phyloP scores from a whole-genome alignment of 2,329 filamentous ascomycete genomes.

The Penicillium sp. region DNA sequence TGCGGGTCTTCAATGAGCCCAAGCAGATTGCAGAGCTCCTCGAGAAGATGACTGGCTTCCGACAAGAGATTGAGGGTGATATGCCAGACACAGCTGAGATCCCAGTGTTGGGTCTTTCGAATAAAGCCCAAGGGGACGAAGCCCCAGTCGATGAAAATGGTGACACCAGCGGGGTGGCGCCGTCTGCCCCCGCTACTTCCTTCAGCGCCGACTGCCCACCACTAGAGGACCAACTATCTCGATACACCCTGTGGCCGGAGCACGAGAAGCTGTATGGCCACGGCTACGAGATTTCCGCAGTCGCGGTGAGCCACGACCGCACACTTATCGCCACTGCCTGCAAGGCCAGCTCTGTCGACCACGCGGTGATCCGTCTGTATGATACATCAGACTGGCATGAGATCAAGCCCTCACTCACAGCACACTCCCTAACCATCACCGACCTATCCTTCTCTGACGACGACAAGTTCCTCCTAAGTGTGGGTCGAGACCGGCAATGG shows the following conservation, averaged over 20 bases:
- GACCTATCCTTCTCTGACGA: constrained; percentile 77
- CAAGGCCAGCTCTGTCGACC: constrained; percentile 87
- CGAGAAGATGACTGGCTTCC: constrained; percentile 65
- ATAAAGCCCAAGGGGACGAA: constrained; percentile 74
- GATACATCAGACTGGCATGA: constrained; percentile 88
- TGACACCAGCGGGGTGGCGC: constrained; percentile 45
- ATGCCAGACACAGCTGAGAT: constrained; percentile 91
- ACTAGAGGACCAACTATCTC: constrained; percentile 83
- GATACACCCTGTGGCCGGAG: constrained; percentile 93
- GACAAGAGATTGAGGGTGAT: constrained; percentile 37
- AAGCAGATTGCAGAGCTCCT: constrained; percentile 78
- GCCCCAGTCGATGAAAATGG: constrained; percentile 31
- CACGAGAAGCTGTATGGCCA: constrained; percentile 96
- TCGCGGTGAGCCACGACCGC: constrained; percentile 76
- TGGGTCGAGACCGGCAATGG: constrained; percentile 91
- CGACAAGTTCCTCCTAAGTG: constrained; percentile 76
- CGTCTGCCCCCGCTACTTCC: constrained; percentile 25
- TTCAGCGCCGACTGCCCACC: constrained; percentile 73
- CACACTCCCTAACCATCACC: constrained; percentile 84
- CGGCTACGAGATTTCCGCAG: constrained; percentile 91
- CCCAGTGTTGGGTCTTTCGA: constrained; percentile 90
- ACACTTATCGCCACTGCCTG: constrained; percentile 85
- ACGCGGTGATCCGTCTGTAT: constrained; percentile 90
- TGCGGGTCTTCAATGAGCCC: constrained; percentile 91
- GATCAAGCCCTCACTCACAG: constrained; percentile 76